Conservation (phyloP, 768 basidiomycete species). For the Artomyces pyxidatus region DNA sequence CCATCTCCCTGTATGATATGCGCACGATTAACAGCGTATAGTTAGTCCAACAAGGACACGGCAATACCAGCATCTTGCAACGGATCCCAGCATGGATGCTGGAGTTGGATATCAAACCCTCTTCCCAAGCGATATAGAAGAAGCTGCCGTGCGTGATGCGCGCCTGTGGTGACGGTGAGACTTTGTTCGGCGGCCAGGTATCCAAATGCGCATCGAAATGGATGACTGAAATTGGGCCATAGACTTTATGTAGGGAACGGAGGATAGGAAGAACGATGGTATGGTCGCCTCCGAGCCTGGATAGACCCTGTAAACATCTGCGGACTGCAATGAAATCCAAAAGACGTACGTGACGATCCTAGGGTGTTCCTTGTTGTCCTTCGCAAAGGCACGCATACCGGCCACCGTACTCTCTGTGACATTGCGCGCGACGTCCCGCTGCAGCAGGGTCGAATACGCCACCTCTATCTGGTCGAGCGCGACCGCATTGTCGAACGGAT, state of each 20-base stretch:
- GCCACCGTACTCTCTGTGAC: constrained; percentile 9
- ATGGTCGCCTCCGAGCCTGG: constrained; percentile 69
- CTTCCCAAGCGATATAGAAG: constrained; percentile 72
- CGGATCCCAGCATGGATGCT: constrained; percentile 83
- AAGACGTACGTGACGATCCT: constrained; percentile 51
- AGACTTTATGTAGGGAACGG: constrained; percentile 66
- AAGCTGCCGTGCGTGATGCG: constrained; percentile 80
- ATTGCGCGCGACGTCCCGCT: constrained; percentile 35
- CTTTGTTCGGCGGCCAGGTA: constrained; percentile 44
- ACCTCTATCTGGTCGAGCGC: constrained; percentile 84
- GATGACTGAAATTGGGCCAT: constrained; percentile 76
- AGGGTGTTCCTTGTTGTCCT: constrained; percentile 60
- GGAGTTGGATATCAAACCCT: constrained; percentile 65
- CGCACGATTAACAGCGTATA: too few relatives aligned
- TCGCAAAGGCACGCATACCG: constrained; percentile 31
- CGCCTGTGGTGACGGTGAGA: constrained; percentile 40
- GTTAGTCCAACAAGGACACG: background rate
- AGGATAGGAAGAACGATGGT: constrained; percentile 87
- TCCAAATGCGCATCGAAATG: constrained; percentile 79
- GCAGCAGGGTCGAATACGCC: constrained; percentile 70
- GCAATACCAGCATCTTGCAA: constrained; percentile 54
- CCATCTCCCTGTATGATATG: constrained; percentile 43
- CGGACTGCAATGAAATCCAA: too few relatives aligned
- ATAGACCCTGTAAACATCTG: too few relatives aligned
- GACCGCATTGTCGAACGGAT: constrained; percentile 73